Evolutionary conservation across 306 rosid genomes (phyloP).

Genomic region (Astragalus membranaceus): DNA sequence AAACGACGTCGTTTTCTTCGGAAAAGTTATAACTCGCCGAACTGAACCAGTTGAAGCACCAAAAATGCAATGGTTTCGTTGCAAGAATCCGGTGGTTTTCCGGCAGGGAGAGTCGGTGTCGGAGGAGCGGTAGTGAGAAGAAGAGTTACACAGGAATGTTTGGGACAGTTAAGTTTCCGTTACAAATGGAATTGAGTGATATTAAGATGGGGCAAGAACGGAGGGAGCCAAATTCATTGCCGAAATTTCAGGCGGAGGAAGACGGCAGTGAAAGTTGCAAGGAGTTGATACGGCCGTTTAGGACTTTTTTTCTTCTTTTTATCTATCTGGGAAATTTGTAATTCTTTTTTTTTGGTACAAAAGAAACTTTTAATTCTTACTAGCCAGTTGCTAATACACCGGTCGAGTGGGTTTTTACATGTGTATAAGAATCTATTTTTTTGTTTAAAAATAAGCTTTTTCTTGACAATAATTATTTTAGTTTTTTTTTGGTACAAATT

Average conservation of each 20-base stretch:
- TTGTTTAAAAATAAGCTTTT: too few species aligned
- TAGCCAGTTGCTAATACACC: too few species aligned
- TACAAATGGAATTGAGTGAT: slow-evolving; percentile 35
- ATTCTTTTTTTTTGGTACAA: too few species aligned
- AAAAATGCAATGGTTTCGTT: neutral
- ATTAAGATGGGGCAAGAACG: slow-evolving; percentile 33
- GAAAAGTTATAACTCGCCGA: slow-evolving; percentile 21
- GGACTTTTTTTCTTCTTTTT: too few species aligned
- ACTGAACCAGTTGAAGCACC: neutral
- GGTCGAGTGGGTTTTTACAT: too few species aligned
- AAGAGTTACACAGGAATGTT: slow-evolving; percentile 9
- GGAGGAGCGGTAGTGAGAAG: slow-evolving; percentile 5
- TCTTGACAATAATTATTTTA: too few species aligned
- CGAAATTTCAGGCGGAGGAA: neutral
- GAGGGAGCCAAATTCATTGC: neutral
- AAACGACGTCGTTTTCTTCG: slow-evolving; percentile 31
- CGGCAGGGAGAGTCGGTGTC: neutral
- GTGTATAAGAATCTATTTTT: too few species aligned
- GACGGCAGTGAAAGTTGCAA: slow-evolving; percentile 22
- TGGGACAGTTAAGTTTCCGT: slow-evolving; percentile 32
- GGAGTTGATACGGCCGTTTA: slow-evolving; percentile 33
- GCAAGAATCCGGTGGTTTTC: neutral
- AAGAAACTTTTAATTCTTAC: too few species aligned
- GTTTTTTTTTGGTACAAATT: too few species aligned
- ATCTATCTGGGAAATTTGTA: too few species aligned